Evolutionary conservation across 768 basidiomycete species (phyloP).

Genomic region (Cyclocybe cylindracea): DNA sequence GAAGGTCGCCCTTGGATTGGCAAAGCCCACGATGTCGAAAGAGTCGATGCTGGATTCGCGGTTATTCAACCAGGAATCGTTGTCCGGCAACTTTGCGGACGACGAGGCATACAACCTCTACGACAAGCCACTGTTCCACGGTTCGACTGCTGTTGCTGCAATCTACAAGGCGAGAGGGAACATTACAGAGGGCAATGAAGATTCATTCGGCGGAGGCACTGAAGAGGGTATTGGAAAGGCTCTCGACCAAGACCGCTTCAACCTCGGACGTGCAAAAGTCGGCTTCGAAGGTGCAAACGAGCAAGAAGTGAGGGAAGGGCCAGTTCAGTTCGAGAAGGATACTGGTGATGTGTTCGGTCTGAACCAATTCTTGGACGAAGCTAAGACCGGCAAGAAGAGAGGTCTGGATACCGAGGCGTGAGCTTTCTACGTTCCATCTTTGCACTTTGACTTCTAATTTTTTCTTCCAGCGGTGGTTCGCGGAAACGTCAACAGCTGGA

Average conservation of each 20-base stretch:
- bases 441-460: neutral
- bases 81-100: slow-evolving; percentile 79
- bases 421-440: slow-evolving; percentile 22
- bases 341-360: slow-evolving; percentile 95
- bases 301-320: slow-evolving; percentile 86
- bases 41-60: slow-evolving; percentile 98
- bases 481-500: slow-evolving; percentile 73
- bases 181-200: slow-evolving; percentile 82
- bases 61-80: slow-evolving; percentile 94
- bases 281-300: slow-evolving; percentile 92
- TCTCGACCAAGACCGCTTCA: slow-evolving; percentile 92
- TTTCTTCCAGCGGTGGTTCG: slow-evolving; percentile 46
- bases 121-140: slow-evolving; percentile 94
- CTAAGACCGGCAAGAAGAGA: slow-evolving; percentile 92
- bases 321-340: slow-evolving; percentile 99
- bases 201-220: slow-evolving; percentile 91
- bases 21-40: slow-evolving; percentile 94
- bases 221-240: slow-evolving; percentile 93
- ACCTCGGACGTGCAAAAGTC: slow-evolving; percentile 76
- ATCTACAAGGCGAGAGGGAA: slow-evolving; percentile 97
- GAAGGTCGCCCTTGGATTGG: slow-evolving; percentile 96
- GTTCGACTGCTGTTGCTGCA: slow-evolving; percentile 96
- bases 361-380: slow-evolving; percentile 96
- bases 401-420: slow-evolving; percentile 78
- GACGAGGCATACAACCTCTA: slow-evolving; percentile 95